Percentiles rank a stretch among this genome's conserved stretches.
These are phyloP conservation scores for Parmelia sp. DNA, from an alignment of 495 filamentous ascomycete species.

Conservation along the genomic window DNA sequence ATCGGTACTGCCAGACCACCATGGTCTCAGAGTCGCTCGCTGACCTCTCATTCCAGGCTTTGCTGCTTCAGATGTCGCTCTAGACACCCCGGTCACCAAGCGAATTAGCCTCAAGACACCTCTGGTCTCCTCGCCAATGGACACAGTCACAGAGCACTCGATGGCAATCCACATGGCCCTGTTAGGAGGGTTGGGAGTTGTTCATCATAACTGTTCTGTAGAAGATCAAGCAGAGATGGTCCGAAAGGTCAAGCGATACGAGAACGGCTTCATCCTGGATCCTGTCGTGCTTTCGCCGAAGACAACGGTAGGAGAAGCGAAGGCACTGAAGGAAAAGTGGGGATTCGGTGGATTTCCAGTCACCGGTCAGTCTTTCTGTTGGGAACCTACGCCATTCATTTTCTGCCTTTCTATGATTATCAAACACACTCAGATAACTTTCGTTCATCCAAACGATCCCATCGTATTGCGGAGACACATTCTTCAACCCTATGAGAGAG, in stretches of 20 bases:
- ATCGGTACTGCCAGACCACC: conserved; percentile 56
- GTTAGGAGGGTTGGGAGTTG: conserved; percentile 90
- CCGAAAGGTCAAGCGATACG: conserved; percentile 95
- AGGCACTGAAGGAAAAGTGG: conserved; percentile 91
- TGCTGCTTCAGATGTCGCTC: conserved; percentile 77
- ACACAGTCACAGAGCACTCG: conserved; percentile 97
- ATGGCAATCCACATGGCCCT: conserved; percentile 99
- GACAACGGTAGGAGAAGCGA: conserved; percentile 87
- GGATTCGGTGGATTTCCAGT: conserved; percentile 98
- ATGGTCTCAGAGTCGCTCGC: conserved; percentile 55
- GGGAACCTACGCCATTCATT: conserved; percentile 17
- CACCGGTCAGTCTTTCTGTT: conserved; percentile 66
- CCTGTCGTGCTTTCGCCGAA: conserved; percentile 84
- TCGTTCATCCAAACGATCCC: conserved; percentile 98
- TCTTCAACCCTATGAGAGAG: conserved; percentile 40
- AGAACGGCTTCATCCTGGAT: conserved; percentile 98
- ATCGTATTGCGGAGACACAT: conserved; percentile 74
- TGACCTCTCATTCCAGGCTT: conserved; percentile 52
- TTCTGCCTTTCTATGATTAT: conserved; percentile 58
- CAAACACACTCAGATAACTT: conserved; percentile 79
- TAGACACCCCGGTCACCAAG: conserved; percentile 90
- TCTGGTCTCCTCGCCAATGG: conserved; percentile 96
- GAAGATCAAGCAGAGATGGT: conserved; percentile 98
- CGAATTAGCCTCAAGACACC: conserved; percentile 90
- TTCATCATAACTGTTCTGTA: conserved; percentile 97